Conservation (phyloP, 768 basidiomycete genomes). For the Daedaleopsis nitida region DNA sequence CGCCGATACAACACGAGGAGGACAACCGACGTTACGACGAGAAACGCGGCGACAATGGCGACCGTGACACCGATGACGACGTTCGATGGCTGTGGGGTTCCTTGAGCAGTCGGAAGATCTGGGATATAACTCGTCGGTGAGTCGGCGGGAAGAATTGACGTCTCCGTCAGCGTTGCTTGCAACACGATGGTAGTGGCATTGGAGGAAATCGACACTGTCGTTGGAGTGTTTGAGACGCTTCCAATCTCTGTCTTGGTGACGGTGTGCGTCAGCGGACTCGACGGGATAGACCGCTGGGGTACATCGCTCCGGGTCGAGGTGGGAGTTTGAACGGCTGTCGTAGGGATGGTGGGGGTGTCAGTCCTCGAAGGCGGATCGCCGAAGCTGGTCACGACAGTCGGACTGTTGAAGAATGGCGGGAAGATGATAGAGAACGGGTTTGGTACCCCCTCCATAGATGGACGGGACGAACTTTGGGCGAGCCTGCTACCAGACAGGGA, state of each 20-base stretch:
- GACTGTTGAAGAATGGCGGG: neutral
- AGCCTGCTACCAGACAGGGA: neutral
- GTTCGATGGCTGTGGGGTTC: neutral
- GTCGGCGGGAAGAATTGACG: neutral
- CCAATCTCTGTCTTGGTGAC: neutral
- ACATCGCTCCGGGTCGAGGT: neutral
- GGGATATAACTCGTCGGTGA: neutral
- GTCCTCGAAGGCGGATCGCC: neutral
- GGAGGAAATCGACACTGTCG: neutral
- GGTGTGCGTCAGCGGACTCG: neutral
- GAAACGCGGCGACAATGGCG: neutral
- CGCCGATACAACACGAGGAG: neutral
- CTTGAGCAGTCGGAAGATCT: neutral
- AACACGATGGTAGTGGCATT: neutral
- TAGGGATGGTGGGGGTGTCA: neutral
- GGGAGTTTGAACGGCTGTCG: neutral
- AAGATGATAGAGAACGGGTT: neutral
- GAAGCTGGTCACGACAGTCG: neutral
- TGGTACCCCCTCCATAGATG: neutral
- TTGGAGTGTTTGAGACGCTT: neutral
- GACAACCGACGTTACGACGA: neutral
- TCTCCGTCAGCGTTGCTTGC: neutral
- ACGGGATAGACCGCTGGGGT: neutral
- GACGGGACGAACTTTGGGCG: neutral
- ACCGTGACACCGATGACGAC: neutral